Conservation (phyloP, 805 yeast species). For the Wickerhamiella alocasiicola region DNA sequence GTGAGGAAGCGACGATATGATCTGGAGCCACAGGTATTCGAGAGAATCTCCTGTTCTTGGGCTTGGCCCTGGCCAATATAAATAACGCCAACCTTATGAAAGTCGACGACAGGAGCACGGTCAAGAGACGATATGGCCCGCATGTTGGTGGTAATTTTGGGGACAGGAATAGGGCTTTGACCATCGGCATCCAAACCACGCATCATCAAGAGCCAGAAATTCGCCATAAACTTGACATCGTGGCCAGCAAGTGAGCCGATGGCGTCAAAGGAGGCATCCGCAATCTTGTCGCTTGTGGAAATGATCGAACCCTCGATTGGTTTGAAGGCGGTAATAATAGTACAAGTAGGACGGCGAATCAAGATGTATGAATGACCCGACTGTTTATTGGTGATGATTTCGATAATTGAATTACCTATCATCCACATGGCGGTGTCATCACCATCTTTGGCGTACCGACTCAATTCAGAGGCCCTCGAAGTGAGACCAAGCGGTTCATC, state of each 20-base stretch:
- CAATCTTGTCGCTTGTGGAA: conserved; percentile 2
- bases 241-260: neutral
- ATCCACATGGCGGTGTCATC: conserved; percentile 38
- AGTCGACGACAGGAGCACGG: conserved; percentile 63
- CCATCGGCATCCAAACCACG: conserved; percentile 9
- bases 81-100: conserved; percentile 65
- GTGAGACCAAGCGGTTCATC: conserved; percentile 44
- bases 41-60: conserved; percentile 49
- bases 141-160: conserved; percentile 35
- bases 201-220: conserved; percentile 11
- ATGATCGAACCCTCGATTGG: conserved; percentile 11
- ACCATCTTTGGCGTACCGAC: conserved; percentile 14
- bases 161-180: conserved; percentile 30
- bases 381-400: conserved; percentile 40
- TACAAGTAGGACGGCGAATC: conserved; percentile 58
- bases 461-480: conserved; percentile 21
- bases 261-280: neutral
- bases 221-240: conserved; percentile 9
- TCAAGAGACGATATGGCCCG: conserved; percentile 56
- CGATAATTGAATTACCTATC: conserved; percentile 43
- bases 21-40: conserved; percentile 49
- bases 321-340: conserved; percentile 19
- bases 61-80: conserved; percentile 61
- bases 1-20: conserved; percentile 48
- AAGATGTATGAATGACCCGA: conserved; percentile 41